Evolutionary conservation across 2,329 filamentous ascomycete species (phyloP).

Genomic region (Leptographium procerum): DNA sequence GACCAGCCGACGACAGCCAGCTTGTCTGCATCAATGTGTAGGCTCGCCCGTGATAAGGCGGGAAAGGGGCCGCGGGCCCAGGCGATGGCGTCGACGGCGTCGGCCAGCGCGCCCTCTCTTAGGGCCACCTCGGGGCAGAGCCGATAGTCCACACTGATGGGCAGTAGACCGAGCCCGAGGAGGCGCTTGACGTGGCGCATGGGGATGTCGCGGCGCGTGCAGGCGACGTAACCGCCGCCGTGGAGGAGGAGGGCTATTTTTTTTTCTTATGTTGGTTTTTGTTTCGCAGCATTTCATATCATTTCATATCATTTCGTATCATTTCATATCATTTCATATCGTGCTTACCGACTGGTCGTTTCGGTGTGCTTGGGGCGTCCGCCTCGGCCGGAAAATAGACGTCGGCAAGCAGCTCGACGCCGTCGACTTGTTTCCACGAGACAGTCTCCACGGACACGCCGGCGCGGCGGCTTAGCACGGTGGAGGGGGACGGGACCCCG

Average conservation of each 20-base stretch:
- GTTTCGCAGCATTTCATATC: not conserved
- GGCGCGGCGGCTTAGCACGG: not conserved
- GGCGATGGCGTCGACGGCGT: constrained; percentile 28
- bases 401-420: not conserved
- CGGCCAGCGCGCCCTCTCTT: constrained; percentile 32
- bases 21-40: not conserved
- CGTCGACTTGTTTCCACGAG: not conserved
- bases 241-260: constrained; percentile 26
- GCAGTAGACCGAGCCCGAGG: constrained; percentile 28
- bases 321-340: not conserved
- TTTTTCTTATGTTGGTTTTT: not conserved
- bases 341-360: not conserved
- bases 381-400: not conserved
- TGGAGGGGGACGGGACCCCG: too few relatives aligned
- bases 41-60: not conserved
- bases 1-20: constrained; percentile 37
- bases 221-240: constrained; percentile 29
- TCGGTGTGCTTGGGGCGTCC: not conserved
- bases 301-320: too few relatives aligned
- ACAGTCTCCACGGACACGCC: not conserved
- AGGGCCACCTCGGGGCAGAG: constrained; percentile 37
- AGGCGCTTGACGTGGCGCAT: constrained; percentile 25
- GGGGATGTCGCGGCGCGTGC: constrained; percentile 25
- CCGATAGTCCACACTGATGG: constrained; percentile 37
- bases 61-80: constrained; percentile 9